Conservation (phyloP, 2,329 filamentous ascomycete species). For the Ramularia collo-cygni region DNA sequence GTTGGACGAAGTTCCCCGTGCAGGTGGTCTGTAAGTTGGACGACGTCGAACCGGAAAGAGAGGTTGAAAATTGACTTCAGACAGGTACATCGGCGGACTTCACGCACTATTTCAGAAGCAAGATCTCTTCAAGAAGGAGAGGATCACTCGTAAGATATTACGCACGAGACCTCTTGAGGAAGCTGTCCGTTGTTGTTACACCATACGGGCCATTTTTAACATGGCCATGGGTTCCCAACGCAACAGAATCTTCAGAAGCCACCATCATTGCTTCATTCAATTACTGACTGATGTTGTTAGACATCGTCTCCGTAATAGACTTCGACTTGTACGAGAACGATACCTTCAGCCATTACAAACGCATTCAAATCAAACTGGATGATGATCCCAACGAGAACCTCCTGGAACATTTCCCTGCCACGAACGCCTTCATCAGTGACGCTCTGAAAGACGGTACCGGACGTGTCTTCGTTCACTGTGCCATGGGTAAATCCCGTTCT, state of each 20-base stretch:
- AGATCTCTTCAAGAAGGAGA: conserved; percentile 59
- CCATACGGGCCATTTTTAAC: no score
- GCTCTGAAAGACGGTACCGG: conserved; percentile 54
- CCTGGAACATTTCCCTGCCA: conserved; percentile 64
- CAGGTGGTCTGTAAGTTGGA: conserved; percentile 22
- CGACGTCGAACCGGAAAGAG: no score
- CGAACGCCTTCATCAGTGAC: conserved; percentile 69
- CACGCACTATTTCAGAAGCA: conserved; percentile 38
- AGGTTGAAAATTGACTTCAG: no score
- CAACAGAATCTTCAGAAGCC: no score
- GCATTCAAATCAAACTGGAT: conserved; percentile 75
- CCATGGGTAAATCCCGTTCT: conserved; percentile 91
- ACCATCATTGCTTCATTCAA: no score
- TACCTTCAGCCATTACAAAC: conserved; percentile 49
- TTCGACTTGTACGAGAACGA: conserved; percentile 53
- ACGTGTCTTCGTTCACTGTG: conserved; percentile 65
- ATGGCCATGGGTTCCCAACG: no score
- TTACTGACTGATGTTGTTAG: no score
- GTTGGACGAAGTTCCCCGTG: conserved; percentile 34
- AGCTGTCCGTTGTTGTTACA: no score
- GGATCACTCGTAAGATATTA: conserved; percentile 61
- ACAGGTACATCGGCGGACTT: conserved; percentile 34
- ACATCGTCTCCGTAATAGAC: conserved; percentile 68
- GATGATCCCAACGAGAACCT: conserved; percentile 85
- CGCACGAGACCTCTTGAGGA: no score